These are phyloP conservation scores for Yarrowia yakushimensis DNA, from an alignment of 805 yeast species.

Conservation along the genomic window DNA sequence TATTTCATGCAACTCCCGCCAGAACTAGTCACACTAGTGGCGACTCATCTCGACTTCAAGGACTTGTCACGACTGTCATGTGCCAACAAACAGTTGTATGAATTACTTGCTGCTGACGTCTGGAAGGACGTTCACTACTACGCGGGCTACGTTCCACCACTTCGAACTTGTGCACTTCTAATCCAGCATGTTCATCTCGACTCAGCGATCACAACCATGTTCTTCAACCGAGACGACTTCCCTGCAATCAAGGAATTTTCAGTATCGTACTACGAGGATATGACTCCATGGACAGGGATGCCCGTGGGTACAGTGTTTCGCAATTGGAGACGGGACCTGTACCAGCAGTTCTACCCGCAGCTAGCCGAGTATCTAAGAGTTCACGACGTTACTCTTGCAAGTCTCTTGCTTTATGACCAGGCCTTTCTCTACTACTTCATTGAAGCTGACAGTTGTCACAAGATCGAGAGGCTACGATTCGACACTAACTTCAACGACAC, in stretches of 20 bases:
- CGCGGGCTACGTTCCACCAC: background rate
- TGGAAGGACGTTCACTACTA: slow-evolving; percentile 3
- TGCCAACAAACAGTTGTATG: background rate
- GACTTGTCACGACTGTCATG: slow-evolving; percentile 8
- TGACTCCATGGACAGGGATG: background rate
- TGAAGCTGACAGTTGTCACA: slow-evolving; percentile 2
- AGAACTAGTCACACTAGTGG: background rate
- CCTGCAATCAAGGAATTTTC: background rate
- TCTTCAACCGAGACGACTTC: background rate
- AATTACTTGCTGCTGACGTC: background rate
- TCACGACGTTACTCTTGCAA: background rate
- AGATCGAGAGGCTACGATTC: background rate
- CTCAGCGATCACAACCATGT: slow-evolving; percentile 2
- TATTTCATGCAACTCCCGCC: slow-evolving; percentile 1
- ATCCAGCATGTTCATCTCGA: slow-evolving; percentile 7
- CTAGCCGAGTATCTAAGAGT: background rate
- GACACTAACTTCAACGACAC: slow-evolving; percentile 2
- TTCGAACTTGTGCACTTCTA: background rate
- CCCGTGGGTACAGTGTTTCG: slow-evolving; percentile 3
- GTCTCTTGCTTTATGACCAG: background rate
- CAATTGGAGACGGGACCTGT: slow-evolving; percentile 6
- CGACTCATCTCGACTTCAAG: background rate
- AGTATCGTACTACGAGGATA: background rate
- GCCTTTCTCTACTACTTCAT: slow-evolving; percentile 4
- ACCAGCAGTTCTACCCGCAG: slow-evolving; percentile 7